A percentile compares a stretch with the other conserved stretches of the same genome.
Evolutionary conservation across 768 basidiomycete species (phyloP).

Genomic region (Mycena amicta): DNA sequence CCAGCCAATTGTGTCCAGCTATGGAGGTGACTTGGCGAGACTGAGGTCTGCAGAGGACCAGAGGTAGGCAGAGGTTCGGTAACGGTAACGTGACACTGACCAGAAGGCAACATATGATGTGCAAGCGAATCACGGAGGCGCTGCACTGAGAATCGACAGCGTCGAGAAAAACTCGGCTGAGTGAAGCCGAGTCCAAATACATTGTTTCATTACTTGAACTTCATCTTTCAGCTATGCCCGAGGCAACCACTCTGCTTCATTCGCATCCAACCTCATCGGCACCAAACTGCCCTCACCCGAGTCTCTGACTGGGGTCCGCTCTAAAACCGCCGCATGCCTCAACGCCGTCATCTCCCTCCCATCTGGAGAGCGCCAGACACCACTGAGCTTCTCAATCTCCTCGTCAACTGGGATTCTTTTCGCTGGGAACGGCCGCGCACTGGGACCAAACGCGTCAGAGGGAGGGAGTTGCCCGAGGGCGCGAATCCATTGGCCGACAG

Average conservation of each 20-base stretch:
- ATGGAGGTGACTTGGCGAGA: too few species aligned
- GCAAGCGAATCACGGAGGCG: too few species aligned
- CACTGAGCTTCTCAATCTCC: conserved; percentile 40
- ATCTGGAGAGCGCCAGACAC: conserved; percentile 30
- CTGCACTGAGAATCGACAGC: too few species aligned
- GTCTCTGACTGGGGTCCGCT: conserved; percentile 44
- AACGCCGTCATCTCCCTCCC: conserved; percentile 42
- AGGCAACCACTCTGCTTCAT: conserved; percentile 31
- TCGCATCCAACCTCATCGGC: conserved; percentile 34
- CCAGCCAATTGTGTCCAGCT: too few species aligned
- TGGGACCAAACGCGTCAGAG: conserved; percentile 40
- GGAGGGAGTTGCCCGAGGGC: conserved; percentile 50
- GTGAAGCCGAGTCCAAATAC: too few species aligned
- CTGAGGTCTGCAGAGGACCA: too few species aligned
- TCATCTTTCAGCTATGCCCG: too few species aligned
- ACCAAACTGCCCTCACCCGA: conserved; percentile 30
- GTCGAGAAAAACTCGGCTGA: too few species aligned
- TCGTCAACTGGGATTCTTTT: conserved; percentile 32
- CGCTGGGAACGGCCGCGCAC: conserved; percentile 42
- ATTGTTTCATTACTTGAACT: too few species aligned
- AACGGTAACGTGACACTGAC: too few species aligned
- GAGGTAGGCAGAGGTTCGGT: too few species aligned
- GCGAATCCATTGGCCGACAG: conserved; percentile 58
- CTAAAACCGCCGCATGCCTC: conserved; percentile 47
- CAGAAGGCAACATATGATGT: too few species aligned